Base-by-base conservation (phyloP, 2,329 filamentous ascomycete genomes). In the Diaporthe australafricana region DNA sequence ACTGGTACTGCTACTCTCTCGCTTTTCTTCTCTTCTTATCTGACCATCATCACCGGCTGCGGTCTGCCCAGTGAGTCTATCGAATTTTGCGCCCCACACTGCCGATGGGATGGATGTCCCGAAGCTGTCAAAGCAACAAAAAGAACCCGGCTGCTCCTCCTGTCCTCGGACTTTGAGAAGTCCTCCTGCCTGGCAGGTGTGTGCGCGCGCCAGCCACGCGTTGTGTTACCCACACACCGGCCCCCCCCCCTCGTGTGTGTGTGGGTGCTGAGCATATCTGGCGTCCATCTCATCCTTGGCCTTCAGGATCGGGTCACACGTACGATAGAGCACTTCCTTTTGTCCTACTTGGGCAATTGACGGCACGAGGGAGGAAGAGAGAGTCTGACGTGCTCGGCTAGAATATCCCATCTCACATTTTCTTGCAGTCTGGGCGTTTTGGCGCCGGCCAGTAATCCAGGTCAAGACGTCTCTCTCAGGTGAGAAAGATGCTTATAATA, bases 401-500 rank as follows among this genome's bases (percentile, higher is more conserved):
- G 38, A 14, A 40, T 40, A 40, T 40, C 32, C 38, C 38, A 40
- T 40, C 38, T 40, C 38, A 40, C 5, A 5, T 35, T 35, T 35
- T 8, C 2, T 30, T 45, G 11, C 38, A 14, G 56, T 38, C 25
- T 38, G 56, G 56, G 56, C 56, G 38, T 30, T n/a, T n/a, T 45
- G 56, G 17, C 38, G n/a, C 38, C 27, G 38, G 20, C 35, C 25
- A 60, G 16, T 30, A 30, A 14, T 14, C 22, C 14, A 12, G 38
- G 52, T 16, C 16, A 30, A 27, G 56, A 35, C 38, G n/a, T 8
- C 9, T 35, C 5, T 9, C 9, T 4, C 8, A 45, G 56, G 16
- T 27, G 17, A 38, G 14, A 25, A 35, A 60, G n/a, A 27, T 60
- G 56, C 38, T 40, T 60, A 45, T 62, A n/a, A 62, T 62, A 62